Evolutionary conservation across 2,329 filamentous ascomycete species (phyloP).

Genomic region (Phyllosticta citrichinensis): DNA sequence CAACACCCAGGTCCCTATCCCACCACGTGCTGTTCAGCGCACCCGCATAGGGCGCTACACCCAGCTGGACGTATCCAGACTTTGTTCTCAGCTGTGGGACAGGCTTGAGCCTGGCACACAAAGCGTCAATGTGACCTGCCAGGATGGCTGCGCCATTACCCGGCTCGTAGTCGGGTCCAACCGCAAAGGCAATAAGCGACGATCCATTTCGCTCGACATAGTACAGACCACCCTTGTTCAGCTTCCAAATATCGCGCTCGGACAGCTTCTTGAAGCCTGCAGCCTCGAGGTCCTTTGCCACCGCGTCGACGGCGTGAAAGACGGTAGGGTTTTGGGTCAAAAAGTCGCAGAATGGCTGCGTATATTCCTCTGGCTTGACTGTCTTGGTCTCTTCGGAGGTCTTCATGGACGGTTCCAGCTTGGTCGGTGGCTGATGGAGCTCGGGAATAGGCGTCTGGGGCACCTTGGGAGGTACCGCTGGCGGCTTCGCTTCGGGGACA

Average conservation of each 20-base stretch:
- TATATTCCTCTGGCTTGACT: constrained; percentile 43
- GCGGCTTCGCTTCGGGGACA: constrained; percentile 18
- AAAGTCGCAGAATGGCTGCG: constrained; percentile 78
- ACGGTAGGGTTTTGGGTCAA: constrained; percentile 84
- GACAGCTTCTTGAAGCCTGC: constrained; percentile 71
- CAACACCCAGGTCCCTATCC: constrained; percentile 88
- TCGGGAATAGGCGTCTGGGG: constrained; percentile 11
- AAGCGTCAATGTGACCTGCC: constrained; percentile 84
- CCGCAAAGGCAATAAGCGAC: constrained; percentile 72
- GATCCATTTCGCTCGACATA: constrained; percentile 78
- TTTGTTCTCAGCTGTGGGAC: constrained; percentile 75
- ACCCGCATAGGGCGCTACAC: constrained; percentile 87
- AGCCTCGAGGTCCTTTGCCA: constrained; percentile 60
- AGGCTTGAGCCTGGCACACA: constrained; percentile 86
- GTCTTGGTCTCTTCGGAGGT: constrained; percentile 12
- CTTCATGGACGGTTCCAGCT: constrained; percentile 10
- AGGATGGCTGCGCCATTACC: constrained; percentile 84
- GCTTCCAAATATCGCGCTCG: constrained; percentile 71
- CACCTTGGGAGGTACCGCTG: constrained; percentile 28
- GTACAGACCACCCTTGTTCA: constrained; percentile 79
- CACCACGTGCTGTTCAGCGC: constrained; percentile 87
- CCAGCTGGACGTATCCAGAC: constrained; percentile 79
- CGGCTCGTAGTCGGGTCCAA: constrained; percentile 69
- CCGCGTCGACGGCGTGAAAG: constrained; percentile 78
- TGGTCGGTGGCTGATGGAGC: not conserved